Evolutionary conservation across 345 rosid genomes (phyloP), one percentile per base, ranked within the genome.

Genomic region (Acer saccharum): DNA sequence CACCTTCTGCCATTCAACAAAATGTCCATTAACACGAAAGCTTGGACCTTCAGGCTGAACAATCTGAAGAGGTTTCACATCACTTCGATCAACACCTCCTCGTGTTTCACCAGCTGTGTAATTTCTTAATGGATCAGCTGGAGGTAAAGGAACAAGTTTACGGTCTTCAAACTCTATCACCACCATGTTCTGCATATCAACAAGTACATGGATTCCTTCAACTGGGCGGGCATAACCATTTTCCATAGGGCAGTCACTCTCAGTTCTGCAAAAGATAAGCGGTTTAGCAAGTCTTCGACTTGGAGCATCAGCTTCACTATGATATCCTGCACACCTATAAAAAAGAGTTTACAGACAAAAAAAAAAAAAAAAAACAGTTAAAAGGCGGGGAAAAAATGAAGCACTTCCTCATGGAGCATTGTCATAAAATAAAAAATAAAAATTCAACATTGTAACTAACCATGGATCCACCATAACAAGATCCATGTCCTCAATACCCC

Each of bases 161-260:
- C 86, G 85, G 83, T 92, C 94, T 82, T 92, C 94, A 80, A 92
- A 92, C 77, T 90, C 92, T 48, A 92, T 82, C 54, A 90, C 92
- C 74, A 76, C 85, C 97, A 92, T 92, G 76, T 90, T 90, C 79
- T 92, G 97, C 88, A 92, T 90, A 68, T 90, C 94, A 44, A 92
- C 90, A 78, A 92, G 91, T 4, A 92, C 88, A 80, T 84, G 84
- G 63, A 92, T 90, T 60, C 92, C 94, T 77, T 92, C 94, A 72
- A 92, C 94, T 0, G 91, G 97, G 20, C 91, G 89, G 11, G 91
- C 92, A 83, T 92, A 92, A 41, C 97, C 97, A 80, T 92, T 92
- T 81, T 90, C 97, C 87, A 92, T 81, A 1, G 94, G 91, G 68
- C 89, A 87, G 83, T 92, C 94, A 67, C 92, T 90, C 84, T 88